Conservation (phyloP, 164 flowering plant genomes). For the Chimonanthus praecox region DNA sequence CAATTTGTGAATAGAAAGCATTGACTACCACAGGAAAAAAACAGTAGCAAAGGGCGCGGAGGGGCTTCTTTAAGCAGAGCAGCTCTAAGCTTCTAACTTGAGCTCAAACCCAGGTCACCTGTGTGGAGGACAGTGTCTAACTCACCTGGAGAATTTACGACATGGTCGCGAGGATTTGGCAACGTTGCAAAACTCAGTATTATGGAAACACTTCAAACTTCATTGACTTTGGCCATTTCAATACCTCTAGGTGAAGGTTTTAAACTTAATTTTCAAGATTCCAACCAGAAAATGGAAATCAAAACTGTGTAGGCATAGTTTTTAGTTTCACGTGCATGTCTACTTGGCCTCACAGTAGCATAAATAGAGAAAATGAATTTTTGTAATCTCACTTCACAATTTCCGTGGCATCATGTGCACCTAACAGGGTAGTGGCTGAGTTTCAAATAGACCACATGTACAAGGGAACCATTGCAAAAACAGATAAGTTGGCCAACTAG, state of each 20-base stretch:
- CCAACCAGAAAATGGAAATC: neutral
- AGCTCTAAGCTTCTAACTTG: neutral
- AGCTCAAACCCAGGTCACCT: neutral
- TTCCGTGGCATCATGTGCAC: too few species aligned
- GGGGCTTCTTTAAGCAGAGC: neutral
- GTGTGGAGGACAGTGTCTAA: neutral
- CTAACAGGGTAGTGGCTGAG: too few species aligned
- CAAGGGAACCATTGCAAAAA: too few species aligned
- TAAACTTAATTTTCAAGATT: too few species aligned
- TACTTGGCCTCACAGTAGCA: too few species aligned
- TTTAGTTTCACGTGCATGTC: neutral
- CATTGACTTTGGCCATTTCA: neutral
- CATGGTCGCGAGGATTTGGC: neutral
- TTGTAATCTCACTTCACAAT: too few species aligned
- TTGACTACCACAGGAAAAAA: neutral
- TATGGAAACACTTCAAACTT: neutral
- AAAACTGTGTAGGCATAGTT: neutral
- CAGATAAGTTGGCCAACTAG: neutral
- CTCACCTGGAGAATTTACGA: neutral
- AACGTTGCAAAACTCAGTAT: neutral
- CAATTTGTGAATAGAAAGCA: neutral
- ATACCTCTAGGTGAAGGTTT: neutral
- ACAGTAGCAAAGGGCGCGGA: neutral
- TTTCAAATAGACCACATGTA: too few species aligned
- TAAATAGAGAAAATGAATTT: too few species aligned